Evolutionary conservation across 805 yeast genomes (phyloP).

Genomic region (Candida schatavii): DNA sequence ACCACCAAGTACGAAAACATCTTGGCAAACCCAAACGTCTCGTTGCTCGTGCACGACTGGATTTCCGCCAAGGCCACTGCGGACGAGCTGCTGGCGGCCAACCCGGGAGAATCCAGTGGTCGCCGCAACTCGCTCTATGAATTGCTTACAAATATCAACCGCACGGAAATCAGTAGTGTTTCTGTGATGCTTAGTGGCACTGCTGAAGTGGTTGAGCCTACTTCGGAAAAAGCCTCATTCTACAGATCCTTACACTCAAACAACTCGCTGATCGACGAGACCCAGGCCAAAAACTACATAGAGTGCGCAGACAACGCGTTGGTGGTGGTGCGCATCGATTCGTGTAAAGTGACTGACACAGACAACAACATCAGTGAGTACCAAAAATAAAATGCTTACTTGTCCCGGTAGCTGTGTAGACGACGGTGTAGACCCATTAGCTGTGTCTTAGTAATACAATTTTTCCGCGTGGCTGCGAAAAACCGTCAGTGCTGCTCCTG

Average conservation of each 20-base stretch:
- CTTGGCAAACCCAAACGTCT: constrained; percentile 67
- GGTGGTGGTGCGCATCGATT: constrained; percentile 59
- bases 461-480: too few relatives aligned
- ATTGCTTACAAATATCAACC: constrained; percentile 73
- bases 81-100: constrained; percentile 7
- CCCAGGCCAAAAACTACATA: constrained; percentile 51
- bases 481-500: too few relatives aligned
- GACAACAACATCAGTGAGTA: constrained; percentile 54
- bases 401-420: too few relatives aligned
- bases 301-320: constrained; percentile 61
- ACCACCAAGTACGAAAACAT: constrained; percentile 79
- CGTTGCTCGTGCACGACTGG: constrained; percentile 90
- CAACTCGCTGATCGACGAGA: constrained; percentile 65
- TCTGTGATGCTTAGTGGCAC: constrained; percentile 80
- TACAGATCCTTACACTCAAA: constrained; percentile 61
- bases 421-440: too few relatives aligned
- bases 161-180: constrained; percentile 71
- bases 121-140: constrained; percentile 38
- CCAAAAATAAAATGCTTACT: constrained; percentile 14
- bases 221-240: constrained; percentile 48
- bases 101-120: constrained; percentile 3
- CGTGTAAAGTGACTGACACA: constrained; percentile 77
- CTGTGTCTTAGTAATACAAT: too few relatives aligned
- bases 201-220: constrained; percentile 50
- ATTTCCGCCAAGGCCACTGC: constrained; percentile 49